These are phyloP conservation scores for Phoenix dactylifera DNA, from an alignment of 176 grass and related monocot genomes.

Conservation along the genomic window DNA sequence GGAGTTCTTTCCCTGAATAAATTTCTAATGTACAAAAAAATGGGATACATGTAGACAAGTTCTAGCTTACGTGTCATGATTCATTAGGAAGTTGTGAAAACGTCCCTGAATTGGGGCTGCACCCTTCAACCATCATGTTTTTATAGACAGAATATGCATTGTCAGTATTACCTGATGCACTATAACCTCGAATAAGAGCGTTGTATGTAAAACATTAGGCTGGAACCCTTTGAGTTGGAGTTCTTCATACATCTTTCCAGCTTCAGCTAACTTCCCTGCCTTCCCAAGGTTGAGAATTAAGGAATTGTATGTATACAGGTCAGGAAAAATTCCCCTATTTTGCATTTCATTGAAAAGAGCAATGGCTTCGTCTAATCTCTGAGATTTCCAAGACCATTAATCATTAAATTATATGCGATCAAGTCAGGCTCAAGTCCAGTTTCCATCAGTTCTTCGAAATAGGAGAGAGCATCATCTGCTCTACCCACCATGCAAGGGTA, in stretches of 20 bases:
- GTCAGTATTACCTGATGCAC: constrained; percentile 44
- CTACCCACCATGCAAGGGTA: constrained; percentile 46
- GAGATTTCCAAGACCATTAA: constrained; percentile 63
- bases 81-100: constrained; percentile 82
- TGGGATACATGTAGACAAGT: constrained; percentile 8
- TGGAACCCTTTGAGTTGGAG: constrained; percentile 61
- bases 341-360: constrained; percentile 69
- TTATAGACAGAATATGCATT: constrained; percentile 64
- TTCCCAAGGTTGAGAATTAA: constrained; percentile 83
- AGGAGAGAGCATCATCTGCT: constrained; percentile 52
- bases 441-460: constrained; percentile 50
- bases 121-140: constrained; percentile 71
- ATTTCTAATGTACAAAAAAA: background rate
- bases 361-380: constrained; percentile 55
- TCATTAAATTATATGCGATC: constrained; percentile 81
- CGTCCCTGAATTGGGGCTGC: constrained; percentile 63
- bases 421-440: constrained; percentile 68
- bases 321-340: constrained; percentile 52
- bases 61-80: background rate
- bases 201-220: constrained; percentile 90
- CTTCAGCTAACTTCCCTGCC: constrained; percentile 57
- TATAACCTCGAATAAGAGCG: constrained; percentile 76
- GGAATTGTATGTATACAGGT: constrained; percentile 87
- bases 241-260: constrained; percentile 74
- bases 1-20: background rate